Base-by-base conservation (phyloP, 371 early-diverging fungal species). In the Apophysomyces variabilis region DNA sequence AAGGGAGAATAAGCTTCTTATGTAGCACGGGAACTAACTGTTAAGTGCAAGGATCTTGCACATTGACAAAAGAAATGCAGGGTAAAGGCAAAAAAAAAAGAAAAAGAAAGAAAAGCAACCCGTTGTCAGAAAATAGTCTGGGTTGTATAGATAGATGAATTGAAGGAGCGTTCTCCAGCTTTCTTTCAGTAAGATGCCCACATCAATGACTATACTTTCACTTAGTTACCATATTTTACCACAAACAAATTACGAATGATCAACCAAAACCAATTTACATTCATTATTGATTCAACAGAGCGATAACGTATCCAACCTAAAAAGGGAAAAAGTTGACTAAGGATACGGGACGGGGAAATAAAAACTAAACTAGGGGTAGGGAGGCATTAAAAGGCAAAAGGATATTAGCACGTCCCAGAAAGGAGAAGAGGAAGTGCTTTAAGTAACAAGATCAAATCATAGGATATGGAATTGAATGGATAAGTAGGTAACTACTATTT, bases 31-130 rank as follows among this genome's bases (percentile, higher is more conserved):
- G 54, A 21, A 50, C n/a, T 50, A 6, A 8, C 21, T 50, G 7
- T 50, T 50, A 50, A 21, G 54, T 50, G 21, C 54, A 50, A 50
- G 54, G 54, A 50, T 60, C 39, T 60, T 60, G 36, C 36, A 43
- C 38, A 16, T 38, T 45, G 60, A 75, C 38, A 65, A 35, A 41
- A 47, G 43, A 26, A 41, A 59, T 72, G 57, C 73, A 56, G 46
- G 38, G 37, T n/a, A 38, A 65, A 46, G 44, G 44, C 38, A 56
- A 65, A 66, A 66, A 43, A 44, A 26, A 26, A 26, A 26, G 32
- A 3, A 26, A 26, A 26, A 26, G 32, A 26, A 26, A 26, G 32
- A 26, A 26, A 26, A 3, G n/a, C 56, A 61, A 57, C 18, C 56
- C 36, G 63, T 56, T 56, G 39, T 39, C 50, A 63, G 38, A 54